Conservation (phyloP, 805 yeast species). For the Sporopachydermia lactativora region DNA sequence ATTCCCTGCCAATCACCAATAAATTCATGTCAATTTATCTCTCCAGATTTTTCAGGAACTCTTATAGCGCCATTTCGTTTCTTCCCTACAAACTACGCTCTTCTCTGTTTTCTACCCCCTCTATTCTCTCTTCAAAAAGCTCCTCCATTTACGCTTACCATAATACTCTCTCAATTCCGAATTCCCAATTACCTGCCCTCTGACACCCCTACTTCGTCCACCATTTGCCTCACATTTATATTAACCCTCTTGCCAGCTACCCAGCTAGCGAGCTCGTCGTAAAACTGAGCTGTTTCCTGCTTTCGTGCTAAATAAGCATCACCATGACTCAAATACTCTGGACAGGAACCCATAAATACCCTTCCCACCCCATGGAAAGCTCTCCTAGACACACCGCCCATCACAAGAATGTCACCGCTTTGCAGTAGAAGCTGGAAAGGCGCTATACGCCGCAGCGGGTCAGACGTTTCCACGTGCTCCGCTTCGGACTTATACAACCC, state of each 20-base stretch:
- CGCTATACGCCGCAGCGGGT: constrained; percentile 6
- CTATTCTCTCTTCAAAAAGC: background rate
- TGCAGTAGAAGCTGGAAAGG: constrained; percentile 23
- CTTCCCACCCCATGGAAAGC: constrained; percentile 30
- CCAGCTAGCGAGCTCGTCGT: constrained; percentile 15
- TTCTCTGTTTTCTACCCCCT: background rate
- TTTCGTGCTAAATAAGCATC: constrained; percentile 4
- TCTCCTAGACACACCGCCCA: constrained; percentile 24
- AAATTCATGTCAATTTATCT: too few relatives aligned
- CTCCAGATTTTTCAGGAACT: too few relatives aligned
- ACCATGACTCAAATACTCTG: constrained; percentile 12
- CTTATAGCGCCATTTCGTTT: background rate
- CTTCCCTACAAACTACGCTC: background rate
- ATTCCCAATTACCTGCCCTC: background rate
- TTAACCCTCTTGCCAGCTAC: constrained; percentile 22
- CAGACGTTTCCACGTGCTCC: constrained; percentile 4
- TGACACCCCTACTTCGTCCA: constrained; percentile 3
- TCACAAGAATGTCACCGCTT: constrained; percentile 26
- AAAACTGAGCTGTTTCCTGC: constrained; percentile 3
- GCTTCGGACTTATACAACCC: constrained; percentile 12
- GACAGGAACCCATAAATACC: constrained; percentile 22
- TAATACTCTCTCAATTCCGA: background rate
- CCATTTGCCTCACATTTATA: constrained; percentile 27
- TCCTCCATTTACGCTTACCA: background rate
- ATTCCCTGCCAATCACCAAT: too few relatives aligned